These are phyloP conservation scores for Serendipita sp. DNA, from an alignment of 768 basidiomycete species.

Conservation along the genomic window DNA sequence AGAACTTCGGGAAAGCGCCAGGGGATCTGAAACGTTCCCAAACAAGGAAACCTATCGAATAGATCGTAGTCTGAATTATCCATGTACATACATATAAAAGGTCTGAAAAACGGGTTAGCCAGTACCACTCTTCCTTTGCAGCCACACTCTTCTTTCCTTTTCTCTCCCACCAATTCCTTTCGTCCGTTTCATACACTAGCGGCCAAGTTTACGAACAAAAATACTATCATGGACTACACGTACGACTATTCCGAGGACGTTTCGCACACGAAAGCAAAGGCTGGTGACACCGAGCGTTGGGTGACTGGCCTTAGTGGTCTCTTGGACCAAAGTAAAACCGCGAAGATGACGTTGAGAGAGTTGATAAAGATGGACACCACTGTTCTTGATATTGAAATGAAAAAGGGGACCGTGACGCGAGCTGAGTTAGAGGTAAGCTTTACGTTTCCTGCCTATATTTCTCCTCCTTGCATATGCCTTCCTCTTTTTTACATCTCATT, in stretches of 20 bases:
- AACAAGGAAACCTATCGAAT: too few species aligned
- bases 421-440: background rate
- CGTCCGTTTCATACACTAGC: background rate
- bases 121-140: background rate
- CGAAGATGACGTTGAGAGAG: background rate
- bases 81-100: too few species aligned
- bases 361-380: background rate
- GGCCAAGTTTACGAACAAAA: background rate
- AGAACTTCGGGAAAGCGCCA: too few species aligned
- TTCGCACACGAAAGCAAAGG: slow-evolving; percentile 3
- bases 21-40: too few species aligned
- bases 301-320: background rate
- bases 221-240: background rate
- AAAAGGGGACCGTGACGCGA: background rate
- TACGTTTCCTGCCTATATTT: background rate
- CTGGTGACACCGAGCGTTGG: slow-evolving; percentile 2
- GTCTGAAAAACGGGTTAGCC: background rate
- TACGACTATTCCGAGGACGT: background rate
- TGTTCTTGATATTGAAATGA: slow-evolving; percentile 1
- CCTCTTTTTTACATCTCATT: background rate
- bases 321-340: background rate
- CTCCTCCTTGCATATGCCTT: background rate
- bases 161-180: background rate
- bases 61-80: too few species aligned
- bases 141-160: background rate